phyloP scores from a whole-genome alignment of 2,329 filamentous ascomycete species.

The Diaporthe sp. region DNA sequence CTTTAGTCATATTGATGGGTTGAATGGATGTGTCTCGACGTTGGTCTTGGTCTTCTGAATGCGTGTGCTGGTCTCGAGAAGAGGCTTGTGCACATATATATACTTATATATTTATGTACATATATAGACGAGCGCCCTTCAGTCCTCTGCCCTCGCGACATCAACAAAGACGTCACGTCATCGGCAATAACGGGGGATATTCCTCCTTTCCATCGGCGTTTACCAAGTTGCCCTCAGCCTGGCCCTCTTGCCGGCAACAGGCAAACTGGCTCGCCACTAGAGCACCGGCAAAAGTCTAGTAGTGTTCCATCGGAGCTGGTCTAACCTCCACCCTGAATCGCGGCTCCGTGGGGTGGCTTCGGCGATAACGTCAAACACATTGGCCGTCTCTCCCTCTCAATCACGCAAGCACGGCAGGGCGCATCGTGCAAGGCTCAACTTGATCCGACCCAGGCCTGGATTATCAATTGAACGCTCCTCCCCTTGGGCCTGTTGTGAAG shows the following conservation, averaged over 20 bases:
- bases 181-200: slow-evolving; percentile 13
- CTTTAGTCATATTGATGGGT: slow-evolving; percentile 53
- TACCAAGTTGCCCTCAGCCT: neutral
- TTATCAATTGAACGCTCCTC: neutral
- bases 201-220: slow-evolving; percentile 11
- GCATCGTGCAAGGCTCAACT: neutral
- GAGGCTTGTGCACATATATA: neutral
- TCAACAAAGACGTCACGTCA: slow-evolving; percentile 14
- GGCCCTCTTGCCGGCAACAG: slow-evolving; percentile 4
- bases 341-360: neutral
- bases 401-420: neutral
- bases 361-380: neutral
- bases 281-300: slow-evolving; percentile 1
- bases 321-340: slow-evolving; percentile 9
- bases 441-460: neutral
- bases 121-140: neutral
- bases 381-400: neutral
- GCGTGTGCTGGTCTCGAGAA: neutral
- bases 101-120: neutral
- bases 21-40: neutral
- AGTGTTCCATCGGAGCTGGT: neutral
- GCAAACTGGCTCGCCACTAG: slow-evolving; percentile 12
- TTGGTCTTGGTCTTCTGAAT: neutral
- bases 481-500: neutral
- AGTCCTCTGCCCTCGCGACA: neutral